Percentiles rank a stretch among this genome's conserved stretches.
These are phyloP conservation scores for Starmerella vaccinii DNA, from an alignment of 805 yeast genomes.

Conservation along the genomic window DNA sequence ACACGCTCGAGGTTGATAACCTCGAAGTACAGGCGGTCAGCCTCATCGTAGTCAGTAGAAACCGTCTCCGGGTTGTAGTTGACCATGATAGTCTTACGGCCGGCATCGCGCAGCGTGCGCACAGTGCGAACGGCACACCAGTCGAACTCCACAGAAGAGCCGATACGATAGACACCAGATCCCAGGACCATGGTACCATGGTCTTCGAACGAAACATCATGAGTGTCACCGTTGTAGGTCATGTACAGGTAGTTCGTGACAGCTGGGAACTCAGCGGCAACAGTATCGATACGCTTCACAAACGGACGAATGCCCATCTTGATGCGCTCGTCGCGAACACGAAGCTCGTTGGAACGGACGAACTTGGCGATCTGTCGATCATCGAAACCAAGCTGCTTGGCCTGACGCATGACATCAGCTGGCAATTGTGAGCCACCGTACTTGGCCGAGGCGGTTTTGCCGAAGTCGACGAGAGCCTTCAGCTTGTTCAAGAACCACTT, in stretches of 20 bases:
- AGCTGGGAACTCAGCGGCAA: constrained; percentile 98
- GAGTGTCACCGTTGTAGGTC: constrained; percentile 84
- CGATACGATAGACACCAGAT: constrained; percentile 97
- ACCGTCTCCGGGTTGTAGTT: constrained; percentile 98
- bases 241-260: constrained; percentile 86
- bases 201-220: constrained; percentile 81
- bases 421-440: constrained; percentile 40
- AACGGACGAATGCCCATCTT: constrained; percentile 81
- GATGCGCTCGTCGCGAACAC: constrained; percentile 78
- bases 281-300: constrained; percentile 95
- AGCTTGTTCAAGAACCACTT: constrained; percentile 93
- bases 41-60: constrained; percentile 97
- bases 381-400: constrained; percentile 93
- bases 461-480: constrained; percentile 56
- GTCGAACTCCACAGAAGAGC: constrained; percentile 97
- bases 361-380: constrained; percentile 92
- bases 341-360: constrained; percentile 80
- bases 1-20: constrained; percentile 90
- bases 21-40: constrained; percentile 92
- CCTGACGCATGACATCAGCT: constrained; percentile 51
- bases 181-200: constrained; percentile 93
- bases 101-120: constrained; percentile 78
- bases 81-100: constrained; percentile 87
- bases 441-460: constrained; percentile 12
- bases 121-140: constrained; percentile 99